phyloP scores from a whole-genome alignment of 2,329 filamentous ascomycete genomes.

The Scleromitrula shiraiana region DNA sequence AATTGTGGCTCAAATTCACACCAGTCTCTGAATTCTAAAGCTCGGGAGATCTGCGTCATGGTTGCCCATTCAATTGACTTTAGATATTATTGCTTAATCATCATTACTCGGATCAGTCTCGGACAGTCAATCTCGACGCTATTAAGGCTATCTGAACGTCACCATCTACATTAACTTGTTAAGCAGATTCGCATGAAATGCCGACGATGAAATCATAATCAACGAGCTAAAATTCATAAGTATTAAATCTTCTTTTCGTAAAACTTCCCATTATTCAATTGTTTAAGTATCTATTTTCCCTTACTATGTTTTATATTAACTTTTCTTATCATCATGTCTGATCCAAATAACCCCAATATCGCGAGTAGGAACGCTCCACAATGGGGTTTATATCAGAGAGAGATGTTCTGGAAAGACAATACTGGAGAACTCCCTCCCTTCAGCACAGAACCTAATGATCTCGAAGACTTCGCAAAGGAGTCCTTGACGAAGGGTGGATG shows the following conservation, averaged over 20 bases:
- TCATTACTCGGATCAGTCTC: too few species aligned
- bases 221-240: background rate
- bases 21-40: too few species aligned
- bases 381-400: conserved; percentile 46
- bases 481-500: conserved; percentile 50
- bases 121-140: too few species aligned
- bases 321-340: conserved; percentile 24
- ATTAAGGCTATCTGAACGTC: too few species aligned
- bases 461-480: conserved; percentile 50
- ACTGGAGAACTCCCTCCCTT: conserved; percentile 40
- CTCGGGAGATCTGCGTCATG: too few species aligned
- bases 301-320: background rate
- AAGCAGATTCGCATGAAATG: too few species aligned
- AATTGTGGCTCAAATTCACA: too few species aligned
- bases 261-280: background rate
- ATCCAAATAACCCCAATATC: conserved; percentile 45
- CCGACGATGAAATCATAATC: conserved; percentile 2
- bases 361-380: conserved; percentile 42
- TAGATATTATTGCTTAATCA: too few species aligned
- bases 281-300: background rate
- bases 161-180: too few species aligned
- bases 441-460: conserved; percentile 47
- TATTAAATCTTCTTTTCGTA: background rate
- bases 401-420: conserved; percentile 47
- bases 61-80: too few species aligned